Evolutionary conservation across 1,284 basidiomycete species (phyloP).

Genomic region (Sporisorium graminicola): DNA sequence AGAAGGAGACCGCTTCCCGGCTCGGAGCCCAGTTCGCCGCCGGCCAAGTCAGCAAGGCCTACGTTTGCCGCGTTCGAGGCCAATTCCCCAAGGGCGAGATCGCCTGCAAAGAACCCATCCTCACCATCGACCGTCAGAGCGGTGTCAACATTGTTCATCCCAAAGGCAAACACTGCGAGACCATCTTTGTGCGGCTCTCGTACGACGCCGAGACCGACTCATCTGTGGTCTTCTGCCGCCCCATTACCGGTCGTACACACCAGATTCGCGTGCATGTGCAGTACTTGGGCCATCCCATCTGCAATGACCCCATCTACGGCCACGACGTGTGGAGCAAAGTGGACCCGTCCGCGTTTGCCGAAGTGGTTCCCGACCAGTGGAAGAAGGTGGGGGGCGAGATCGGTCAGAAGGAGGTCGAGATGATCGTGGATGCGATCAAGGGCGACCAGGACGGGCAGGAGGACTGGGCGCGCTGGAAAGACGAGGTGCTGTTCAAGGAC

Average conservation of each 20-base stretch:
- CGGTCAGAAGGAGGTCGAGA: conserved; percentile 61
- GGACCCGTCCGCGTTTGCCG: conserved; percentile 49
- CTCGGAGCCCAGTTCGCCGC: conserved; percentile 73
- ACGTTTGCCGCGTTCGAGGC: conserved; percentile 56
- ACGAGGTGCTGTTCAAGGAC: conserved; percentile 65
- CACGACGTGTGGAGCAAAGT: conserved; percentile 66
- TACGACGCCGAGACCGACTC: conserved; percentile 87
- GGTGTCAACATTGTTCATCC: conserved; percentile 85
- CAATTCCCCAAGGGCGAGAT: conserved; percentile 77
- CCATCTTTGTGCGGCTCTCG: conserved; percentile 85
- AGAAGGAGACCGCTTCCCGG: conserved; percentile 78
- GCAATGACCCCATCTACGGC: conserved; percentile 72
- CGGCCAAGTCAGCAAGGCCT: conserved; percentile 77
- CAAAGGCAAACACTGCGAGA: conserved; percentile 76
- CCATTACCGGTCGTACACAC: conserved; percentile 78
- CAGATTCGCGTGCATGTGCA: conserved; percentile 97
- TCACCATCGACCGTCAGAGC: conserved; percentile 95
- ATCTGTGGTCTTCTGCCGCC: conserved; percentile 84
- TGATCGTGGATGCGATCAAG: conserved; percentile 66
- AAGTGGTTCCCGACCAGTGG: conserved; percentile 61
- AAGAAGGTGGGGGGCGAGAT: conserved; percentile 63
- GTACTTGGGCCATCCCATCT: conserved; percentile 91
- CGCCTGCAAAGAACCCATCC: conserved; percentile 84
- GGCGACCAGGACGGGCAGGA: conserved; percentile 65
- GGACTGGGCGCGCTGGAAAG: conserved; percentile 68